Base-by-base conservation (phyloP, 331 rosid genomes). In the Malus hybrid region DNA sequence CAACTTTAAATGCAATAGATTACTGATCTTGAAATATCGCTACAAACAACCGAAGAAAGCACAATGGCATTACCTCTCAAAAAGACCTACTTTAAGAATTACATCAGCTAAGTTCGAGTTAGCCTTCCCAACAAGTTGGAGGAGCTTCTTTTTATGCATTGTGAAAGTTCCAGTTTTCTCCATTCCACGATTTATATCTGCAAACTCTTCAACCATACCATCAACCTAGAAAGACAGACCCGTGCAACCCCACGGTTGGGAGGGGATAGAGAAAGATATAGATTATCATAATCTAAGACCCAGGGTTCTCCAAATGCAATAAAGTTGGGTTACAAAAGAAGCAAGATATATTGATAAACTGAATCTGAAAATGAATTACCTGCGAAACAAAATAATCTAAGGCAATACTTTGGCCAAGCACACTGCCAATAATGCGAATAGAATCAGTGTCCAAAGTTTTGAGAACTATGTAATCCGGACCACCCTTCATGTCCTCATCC, bases 131-230 rank as follows among this genome's bases (percentile, higher is more conserved):
- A 94, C 99, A 42, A 94, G 97, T 80, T 89, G 96, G 76, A 94
- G 92, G 67, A 94, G 97, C 83, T 94, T 94, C 90, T 90, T 94
- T 83, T 94, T 94, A 80, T 90, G 85, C 99, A 94, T 94, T 3
- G 99, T 92, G 86, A 94, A 94, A 62, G 99, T 92, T 82, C 97
- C 99, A 29, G 96, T 86, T 85, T 94, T 94, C 86, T 94, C 97
- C 99, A 94, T 92, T 76, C 94, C 93, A 42, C 99, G 99, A 67
- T 94, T 94, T 88, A 92, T 90, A 68, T 86, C 85, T 6, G 99
- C 89, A 74, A 94, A 94, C 88, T 92, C 99, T 86, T 92, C 90
- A 76, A 94, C 90, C 85, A 94, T 86, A 59, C 97, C 82, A 83
- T 94, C 99, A 77, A 94, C 89, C 97, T 94, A 19, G 76, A 71